Conservation (phyloP, 2,329 filamentous ascomycete genomes). For the Xylaria sp. region DNA sequence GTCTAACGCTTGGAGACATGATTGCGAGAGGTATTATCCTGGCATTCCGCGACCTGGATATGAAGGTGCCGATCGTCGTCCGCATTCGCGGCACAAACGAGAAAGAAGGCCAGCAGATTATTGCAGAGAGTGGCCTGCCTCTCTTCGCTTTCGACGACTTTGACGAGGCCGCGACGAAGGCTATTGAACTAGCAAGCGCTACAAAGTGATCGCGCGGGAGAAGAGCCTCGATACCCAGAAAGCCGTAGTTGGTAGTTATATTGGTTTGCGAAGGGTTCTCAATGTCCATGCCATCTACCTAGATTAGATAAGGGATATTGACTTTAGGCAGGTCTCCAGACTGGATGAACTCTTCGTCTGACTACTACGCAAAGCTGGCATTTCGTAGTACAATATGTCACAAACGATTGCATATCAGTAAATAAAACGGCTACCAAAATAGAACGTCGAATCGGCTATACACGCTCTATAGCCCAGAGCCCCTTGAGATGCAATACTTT, state of each 20-base stretch:
- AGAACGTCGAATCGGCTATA: constrained; percentile 32
- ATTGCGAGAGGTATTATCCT: constrained; percentile 80
- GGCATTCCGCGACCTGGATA: constrained; percentile 75
- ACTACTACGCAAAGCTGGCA: background rate
- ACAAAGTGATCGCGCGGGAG: background rate
- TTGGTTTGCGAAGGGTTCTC: background rate
- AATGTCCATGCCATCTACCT: no score
- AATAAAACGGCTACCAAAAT: background rate
- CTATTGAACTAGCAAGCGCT: constrained; percentile 65
- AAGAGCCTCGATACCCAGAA: background rate
- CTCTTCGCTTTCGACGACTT: constrained; percentile 80
- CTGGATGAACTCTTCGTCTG: background rate
- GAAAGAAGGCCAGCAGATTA: constrained; percentile 74
- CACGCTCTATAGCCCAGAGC: constrained; percentile 45
- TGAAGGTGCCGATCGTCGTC: constrained; percentile 80
- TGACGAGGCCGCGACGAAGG: constrained; percentile 76
- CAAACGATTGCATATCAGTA: background rate
- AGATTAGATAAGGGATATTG: background rate
- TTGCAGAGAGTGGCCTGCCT: constrained; percentile 73
- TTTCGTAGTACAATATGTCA: background rate
- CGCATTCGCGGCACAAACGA: constrained; percentile 81
- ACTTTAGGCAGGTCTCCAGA: background rate
- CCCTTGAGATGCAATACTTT: constrained; percentile 41
- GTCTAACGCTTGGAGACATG: constrained; percentile 80
- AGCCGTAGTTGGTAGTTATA: background rate